Conservation (phyloP, 106 monocot genomes). For the Posidonia australis region DNA sequence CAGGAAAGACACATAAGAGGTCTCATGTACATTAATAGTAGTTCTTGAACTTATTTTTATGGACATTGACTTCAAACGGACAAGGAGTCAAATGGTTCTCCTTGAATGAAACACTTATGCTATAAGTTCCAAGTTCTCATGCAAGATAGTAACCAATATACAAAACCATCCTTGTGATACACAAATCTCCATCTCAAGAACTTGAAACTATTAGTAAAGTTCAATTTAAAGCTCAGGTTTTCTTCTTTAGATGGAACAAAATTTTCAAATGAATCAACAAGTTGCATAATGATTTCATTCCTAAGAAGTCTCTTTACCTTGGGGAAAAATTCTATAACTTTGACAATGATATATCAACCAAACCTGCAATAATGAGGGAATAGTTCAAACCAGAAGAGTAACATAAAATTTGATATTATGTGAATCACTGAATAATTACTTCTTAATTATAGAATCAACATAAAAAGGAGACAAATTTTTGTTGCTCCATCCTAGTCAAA, state of each 20-base stretch:
- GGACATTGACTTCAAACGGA: slow-evolving; percentile 54
- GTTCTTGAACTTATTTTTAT: slow-evolving; percentile 43
- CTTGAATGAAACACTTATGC: slow-evolving; percentile 51
- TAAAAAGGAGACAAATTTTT: no score
- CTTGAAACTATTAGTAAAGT: slow-evolving; percentile 25
- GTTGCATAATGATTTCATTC: slow-evolving; percentile 53
- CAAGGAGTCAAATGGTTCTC: slow-evolving; percentile 53
- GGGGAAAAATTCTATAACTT: slow-evolving; percentile 28
- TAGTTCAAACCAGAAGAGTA: neutral
- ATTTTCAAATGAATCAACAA: slow-evolving; percentile 58
- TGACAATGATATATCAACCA: slow-evolving; percentile 36
- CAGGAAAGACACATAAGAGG: neutral
- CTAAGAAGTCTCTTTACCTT: slow-evolving; percentile 28
- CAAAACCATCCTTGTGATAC: slow-evolving; percentile 40
- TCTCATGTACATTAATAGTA: neutral
- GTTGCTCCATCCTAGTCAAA: no score
- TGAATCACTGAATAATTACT: neutral
- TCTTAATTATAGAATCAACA: no score
- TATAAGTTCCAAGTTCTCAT: slow-evolving; percentile 47
- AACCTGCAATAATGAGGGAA: slow-evolving; percentile 32
- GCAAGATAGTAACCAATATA: slow-evolving; percentile 54
- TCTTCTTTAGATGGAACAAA: slow-evolving; percentile 27
- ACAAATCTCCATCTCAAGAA: slow-evolving; percentile 35
- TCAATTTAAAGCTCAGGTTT: slow-evolving; percentile 41
- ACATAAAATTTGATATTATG: neutral